phyloP scores from a whole-genome alignment of 2,329 filamentous ascomycete species.

The Arthrobotrys megalospora region DNA sequence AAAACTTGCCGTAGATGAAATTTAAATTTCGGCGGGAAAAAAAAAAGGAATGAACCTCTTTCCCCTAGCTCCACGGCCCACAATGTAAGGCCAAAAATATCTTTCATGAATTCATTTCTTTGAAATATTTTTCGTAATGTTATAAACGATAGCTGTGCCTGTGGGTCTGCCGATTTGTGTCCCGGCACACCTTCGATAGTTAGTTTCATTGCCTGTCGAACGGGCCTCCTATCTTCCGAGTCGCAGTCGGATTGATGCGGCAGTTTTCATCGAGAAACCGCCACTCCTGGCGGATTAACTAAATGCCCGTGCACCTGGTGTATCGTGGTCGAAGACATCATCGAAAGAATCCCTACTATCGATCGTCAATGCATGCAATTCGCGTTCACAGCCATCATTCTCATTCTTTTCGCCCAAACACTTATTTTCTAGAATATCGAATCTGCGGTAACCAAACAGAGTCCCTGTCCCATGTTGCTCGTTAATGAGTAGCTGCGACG shows the following conservation, averaged over 20 bases:
- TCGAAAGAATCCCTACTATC: background rate
- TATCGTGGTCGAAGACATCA: background rate
- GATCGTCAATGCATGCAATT: conserved; percentile 16
- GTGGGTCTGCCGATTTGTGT: conserved; percentile 33
- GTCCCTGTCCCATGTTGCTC: conserved; percentile 17
- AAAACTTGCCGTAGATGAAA: conserved; percentile 33
- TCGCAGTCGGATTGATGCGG: conserved; percentile 19
- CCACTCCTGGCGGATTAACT: background rate
- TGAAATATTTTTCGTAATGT: background rate
- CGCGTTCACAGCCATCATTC: background rate
- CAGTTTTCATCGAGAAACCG: background rate
- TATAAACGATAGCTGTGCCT: background rate
- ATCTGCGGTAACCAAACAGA: conserved; percentile 13
- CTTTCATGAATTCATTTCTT: background rate
- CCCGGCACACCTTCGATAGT: conserved; percentile 17
- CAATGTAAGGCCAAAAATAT: conserved; percentile 30
- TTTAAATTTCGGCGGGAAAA: conserved; percentile 8
- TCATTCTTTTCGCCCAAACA: conserved; percentile 21
- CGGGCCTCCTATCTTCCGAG: conserved; percentile 27
- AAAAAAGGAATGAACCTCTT: conserved; percentile 18
- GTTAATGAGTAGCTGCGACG: conserved; percentile 8
- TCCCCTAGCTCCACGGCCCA: background rate
- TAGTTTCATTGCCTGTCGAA: conserved; percentile 35
- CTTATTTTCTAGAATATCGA: conserved; percentile 18
- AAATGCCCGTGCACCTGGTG: background rate